Base-by-base conservation (phyloP, 2,329 filamentous ascomycete species). In the Chaetomiaceae sp. region DNA sequence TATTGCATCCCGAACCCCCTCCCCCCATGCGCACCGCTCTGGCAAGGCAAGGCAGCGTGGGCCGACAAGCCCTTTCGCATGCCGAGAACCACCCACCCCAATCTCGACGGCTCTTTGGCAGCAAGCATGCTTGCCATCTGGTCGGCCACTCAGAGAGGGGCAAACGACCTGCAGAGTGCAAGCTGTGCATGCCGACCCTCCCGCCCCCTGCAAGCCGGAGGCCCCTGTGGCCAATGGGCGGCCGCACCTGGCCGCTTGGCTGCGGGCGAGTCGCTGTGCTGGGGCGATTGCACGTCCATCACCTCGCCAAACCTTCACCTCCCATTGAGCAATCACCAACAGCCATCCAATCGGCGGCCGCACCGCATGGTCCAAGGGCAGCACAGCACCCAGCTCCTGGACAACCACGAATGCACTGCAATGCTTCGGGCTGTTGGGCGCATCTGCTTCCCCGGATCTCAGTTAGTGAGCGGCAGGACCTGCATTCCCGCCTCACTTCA, bases 161-260 rank as follows among this genome's bases (percentile, higher is more conserved):
- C 30, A 54, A 55, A 53, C 39, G 4, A 40, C 42, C 49, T 48
- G 55, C 44, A 53, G 41, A 54, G 44, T 44, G 51, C 51, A 50
- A 50, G 48, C 44, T 41, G 46, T 52, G 58, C 54, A 55, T 58
- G 55, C 54, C 58, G 58, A 53, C 48, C 31, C 55, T 57, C 54
- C 56, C 53, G 45, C 51, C 56, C 58, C 57, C 45, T 58, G 58
- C 56, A 55, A 42, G 19, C 34, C 40, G 37, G 50, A 34, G 21
- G n/a, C 16, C 27, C 14, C 8, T 33, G 46, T 17, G 50, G 45
- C 58, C 58, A 60, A 60, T 60, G 41, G 41, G 50, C 37, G 42
- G 30, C 27, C 39, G 33, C 42, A 50, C 13, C 39, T 53, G 54
- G 54, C 57, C 54, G 54, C 52, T 54, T 48, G 50, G 41, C 54